Percentiles rank a stretch among this genome's conserved stretches.
These are phyloP conservation scores for Lentinula novae-zelandiae DNA, from an alignment of 1,284 basidiomycete genomes.

Conservation along the genomic window DNA sequence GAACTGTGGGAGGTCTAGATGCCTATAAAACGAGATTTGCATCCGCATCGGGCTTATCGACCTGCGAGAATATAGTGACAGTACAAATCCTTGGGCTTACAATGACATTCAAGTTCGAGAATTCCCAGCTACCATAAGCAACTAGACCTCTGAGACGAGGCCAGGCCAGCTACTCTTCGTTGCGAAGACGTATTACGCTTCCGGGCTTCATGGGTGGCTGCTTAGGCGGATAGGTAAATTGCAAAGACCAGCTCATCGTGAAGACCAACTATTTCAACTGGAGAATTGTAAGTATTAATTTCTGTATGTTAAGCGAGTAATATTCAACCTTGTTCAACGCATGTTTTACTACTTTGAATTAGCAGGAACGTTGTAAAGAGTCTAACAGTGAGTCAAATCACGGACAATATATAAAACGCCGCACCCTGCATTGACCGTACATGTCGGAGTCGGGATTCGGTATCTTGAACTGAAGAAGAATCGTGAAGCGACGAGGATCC, in stretches of 20 bases:
- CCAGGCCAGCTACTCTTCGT: too few relatives aligned
- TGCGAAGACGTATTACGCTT: background rate
- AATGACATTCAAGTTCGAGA: too few relatives aligned
- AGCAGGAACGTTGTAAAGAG: too few relatives aligned
- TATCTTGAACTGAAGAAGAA: background rate
- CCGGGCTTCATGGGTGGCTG: background rate
- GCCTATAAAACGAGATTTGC: background rate
- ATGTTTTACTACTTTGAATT: too few relatives aligned
- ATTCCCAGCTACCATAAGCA: too few relatives aligned
- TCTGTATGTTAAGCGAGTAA: background rate
- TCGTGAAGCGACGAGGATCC: too few relatives aligned
- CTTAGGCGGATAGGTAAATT: background rate
- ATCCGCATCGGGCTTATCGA: background rate
- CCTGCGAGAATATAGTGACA: background rate
- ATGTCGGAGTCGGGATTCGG: conserved; percentile 1
- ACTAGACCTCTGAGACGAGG: too few relatives aligned
- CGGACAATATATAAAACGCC: conserved; percentile 5
- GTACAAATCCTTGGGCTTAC: too few relatives aligned
- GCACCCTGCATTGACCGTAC: background rate
- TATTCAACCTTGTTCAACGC: too few relatives aligned
- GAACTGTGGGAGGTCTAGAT: background rate
- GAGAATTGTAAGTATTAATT: background rate
- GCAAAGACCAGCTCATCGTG: background rate
- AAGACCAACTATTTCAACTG: background rate
- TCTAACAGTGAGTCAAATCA: background rate